These are phyloP conservation scores for Beauveria varroae DNA, from an alignment of 2,329 filamentous ascomycete genomes.

Conservation along the genomic window DNA sequence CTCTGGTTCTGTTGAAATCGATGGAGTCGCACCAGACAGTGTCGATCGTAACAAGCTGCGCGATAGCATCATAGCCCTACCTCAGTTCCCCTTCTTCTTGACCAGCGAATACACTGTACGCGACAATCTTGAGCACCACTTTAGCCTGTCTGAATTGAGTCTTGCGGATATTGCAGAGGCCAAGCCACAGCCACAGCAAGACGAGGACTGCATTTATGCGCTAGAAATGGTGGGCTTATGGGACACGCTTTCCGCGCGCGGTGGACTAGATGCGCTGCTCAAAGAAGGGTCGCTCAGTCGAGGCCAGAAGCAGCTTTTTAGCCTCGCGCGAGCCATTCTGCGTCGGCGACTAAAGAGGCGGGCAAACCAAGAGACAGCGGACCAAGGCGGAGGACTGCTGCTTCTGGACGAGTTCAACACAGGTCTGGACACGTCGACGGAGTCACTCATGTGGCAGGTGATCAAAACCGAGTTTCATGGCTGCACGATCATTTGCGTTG, in stretches of 20 bases:
- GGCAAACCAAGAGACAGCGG: not conserved
- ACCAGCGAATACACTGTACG: conserved; percentile 1
- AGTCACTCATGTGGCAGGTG: conserved; percentile 19
- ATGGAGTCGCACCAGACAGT: not conserved
- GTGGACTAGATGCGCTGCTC: conserved; percentile 4
- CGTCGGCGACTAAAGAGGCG: not conserved
- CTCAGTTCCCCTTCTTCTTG: conserved; percentile 3
- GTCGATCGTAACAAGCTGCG: not conserved
- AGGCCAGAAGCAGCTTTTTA: conserved; percentile 13
- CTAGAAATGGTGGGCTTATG: conserved; percentile 6
- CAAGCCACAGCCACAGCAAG: not conserved
- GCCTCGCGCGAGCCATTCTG: conserved; percentile 9
- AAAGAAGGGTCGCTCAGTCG: conserved; percentile 7
- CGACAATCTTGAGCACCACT: conserved; percentile 6
- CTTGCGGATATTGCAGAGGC: not conserved
- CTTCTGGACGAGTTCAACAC: conserved; percentile 17
- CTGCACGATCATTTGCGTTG: conserved; percentile 22
- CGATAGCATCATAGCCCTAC: not conserved
- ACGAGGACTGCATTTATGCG: not conserved
- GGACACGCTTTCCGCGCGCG: not conserved
- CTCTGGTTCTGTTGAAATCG: not conserved
- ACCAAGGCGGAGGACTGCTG: not conserved
- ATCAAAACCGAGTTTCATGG: conserved; percentile 19
- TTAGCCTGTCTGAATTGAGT: not conserved
- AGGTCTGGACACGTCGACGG: conserved; percentile 23